Base-by-base conservation (phyloP, 1,284 basidiomycete species). In the Cronartium quercuum region DNA sequence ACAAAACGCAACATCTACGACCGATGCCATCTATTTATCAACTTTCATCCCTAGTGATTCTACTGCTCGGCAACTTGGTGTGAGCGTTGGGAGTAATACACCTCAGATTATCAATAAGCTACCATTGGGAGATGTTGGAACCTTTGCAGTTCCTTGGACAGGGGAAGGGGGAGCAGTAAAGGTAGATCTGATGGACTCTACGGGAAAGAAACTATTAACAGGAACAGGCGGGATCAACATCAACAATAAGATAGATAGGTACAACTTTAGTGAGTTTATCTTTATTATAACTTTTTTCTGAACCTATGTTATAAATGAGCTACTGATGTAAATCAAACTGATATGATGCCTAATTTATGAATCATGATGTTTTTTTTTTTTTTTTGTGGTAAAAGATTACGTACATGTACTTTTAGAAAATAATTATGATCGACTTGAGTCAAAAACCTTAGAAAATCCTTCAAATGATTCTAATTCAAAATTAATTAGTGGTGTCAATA, bases 211-310 rank as follows among this genome's bases (percentile, higher is more conserved):
- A 29, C 21, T 74, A 18, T 57, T 74, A 64, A 44, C 58, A 51
- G 64, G 35, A 35, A 51, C 60, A 38, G 70, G 63, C 15, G 47
- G 38, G 0, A 29, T 66, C 15, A 55, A 51, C 9, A 74, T 74
- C n/a, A 44, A 58, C 40, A 74, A 74, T 44, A 24, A 55, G 21
- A 74, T 74, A 3, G 42, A 66, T 38, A 74, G 51, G 37, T 74
- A 74, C 41, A 74, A 74, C 57, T 74, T 74, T 47, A 74, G 70
- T 74, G 51, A 55, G 51, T 55, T 10, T n/a, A n/a, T n/a, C n/a
- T n/a, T n/a, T n/a, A n/a, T n/a, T n/a, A n/a, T n/a, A n/a, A n/a
- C n/a, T n/a, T n/a, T n/a, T n/a, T n/a, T n/a, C n/a, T n/a, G n/a
- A n/a, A n/a, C n/a, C n/a, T n/a, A n/a, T n/a, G n/a, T n/a, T n/a